Percentiles rank a stretch among this genome's conserved stretches.
These are phyloP conservation scores for Fusarium papillatum DNA, from an alignment of 2,329 filamentous ascomycete genomes.

Conservation along the genomic window DNA sequence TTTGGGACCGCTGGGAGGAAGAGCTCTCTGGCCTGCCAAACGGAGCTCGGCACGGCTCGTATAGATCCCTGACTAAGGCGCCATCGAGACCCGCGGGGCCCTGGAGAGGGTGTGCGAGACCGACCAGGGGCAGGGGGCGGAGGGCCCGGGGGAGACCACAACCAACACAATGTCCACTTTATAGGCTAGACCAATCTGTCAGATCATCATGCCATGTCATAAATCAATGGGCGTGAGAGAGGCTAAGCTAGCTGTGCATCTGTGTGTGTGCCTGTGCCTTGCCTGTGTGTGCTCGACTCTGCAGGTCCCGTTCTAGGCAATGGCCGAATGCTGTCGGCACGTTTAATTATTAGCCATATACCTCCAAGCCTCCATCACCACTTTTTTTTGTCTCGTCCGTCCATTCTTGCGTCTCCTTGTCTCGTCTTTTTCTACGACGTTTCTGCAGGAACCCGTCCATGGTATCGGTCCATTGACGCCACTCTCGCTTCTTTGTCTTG, in stretches of 20 bases:
- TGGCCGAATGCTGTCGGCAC: neutral
- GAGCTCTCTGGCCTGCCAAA: neutral
- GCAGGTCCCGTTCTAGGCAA: neutral
- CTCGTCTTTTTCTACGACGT: neutral
- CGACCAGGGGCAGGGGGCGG: neutral
- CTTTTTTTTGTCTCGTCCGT: neutral
- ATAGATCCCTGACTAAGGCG: neutral
- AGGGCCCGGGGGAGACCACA: neutral
- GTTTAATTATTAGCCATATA: neutral
- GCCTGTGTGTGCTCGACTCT: neutral
- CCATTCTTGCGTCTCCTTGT: neutral
- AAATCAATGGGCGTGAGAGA: too few relatives aligned
- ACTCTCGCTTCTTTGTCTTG: neutral
- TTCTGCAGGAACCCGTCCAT: neutral
- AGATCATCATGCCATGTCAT: neutral
- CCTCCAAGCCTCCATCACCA: neutral
- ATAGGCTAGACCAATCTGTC: neutral
- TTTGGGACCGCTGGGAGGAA: neutral
- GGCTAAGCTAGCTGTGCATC: neutral
- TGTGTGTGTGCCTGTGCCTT: neutral
- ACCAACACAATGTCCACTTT: conserved; percentile 1
- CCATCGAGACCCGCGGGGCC: neutral
- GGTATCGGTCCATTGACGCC: neutral
- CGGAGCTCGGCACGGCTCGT: conserved; percentile 1
- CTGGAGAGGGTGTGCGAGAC: neutral